Evolutionary conservation across 495 filamentous ascomycete species (phyloP).

Genomic region (Neurospora sp.): DNA sequence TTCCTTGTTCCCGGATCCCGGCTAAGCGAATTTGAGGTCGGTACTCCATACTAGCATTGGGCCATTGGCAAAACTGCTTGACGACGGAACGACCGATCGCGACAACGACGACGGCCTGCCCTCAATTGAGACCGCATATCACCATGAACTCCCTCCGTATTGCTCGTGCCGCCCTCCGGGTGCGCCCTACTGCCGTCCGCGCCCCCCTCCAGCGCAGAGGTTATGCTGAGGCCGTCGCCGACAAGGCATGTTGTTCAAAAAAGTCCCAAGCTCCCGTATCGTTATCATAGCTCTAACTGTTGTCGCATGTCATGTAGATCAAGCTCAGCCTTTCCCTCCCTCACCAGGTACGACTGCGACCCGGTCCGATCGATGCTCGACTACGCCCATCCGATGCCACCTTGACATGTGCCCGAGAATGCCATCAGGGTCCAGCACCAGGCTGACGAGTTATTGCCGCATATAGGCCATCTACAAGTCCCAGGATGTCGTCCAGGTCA

Average conservation of each 20-base stretch:
- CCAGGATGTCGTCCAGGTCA: constrained; percentile 85
- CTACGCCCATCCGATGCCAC: not conserved
- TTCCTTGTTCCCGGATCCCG: constrained; percentile 25
- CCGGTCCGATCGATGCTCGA: constrained; percentile 1
- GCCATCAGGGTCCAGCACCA: not conserved
- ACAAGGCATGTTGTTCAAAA: constrained; percentile 42
- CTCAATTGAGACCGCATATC: constrained; percentile 43
- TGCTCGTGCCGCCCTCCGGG: constrained; percentile 75
- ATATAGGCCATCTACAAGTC: constrained; percentile 45
- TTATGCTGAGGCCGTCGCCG: constrained; percentile 88
- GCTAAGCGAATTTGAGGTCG: constrained; percentile 27
- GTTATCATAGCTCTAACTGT: constrained; percentile 10
- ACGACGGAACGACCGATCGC: constrained; percentile 16
- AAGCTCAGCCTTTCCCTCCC: constrained; percentile 93
- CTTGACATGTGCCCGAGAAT: not conserved
- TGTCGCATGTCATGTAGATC: constrained; percentile 52
- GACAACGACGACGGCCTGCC: constrained; percentile 24
- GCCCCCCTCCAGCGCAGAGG: constrained; percentile 68
- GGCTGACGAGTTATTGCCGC: constrained; percentile 36
- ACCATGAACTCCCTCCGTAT: constrained; percentile 89
- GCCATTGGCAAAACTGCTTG: constrained; percentile 29
- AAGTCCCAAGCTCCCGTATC: constrained; percentile 7
- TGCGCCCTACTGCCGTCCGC: constrained; percentile 58
- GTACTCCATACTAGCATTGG: constrained; percentile 1
- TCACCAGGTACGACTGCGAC: constrained; percentile 71